Conservation (phyloP, 345 rosid species). For the Citrus mangshanensis region DNA sequence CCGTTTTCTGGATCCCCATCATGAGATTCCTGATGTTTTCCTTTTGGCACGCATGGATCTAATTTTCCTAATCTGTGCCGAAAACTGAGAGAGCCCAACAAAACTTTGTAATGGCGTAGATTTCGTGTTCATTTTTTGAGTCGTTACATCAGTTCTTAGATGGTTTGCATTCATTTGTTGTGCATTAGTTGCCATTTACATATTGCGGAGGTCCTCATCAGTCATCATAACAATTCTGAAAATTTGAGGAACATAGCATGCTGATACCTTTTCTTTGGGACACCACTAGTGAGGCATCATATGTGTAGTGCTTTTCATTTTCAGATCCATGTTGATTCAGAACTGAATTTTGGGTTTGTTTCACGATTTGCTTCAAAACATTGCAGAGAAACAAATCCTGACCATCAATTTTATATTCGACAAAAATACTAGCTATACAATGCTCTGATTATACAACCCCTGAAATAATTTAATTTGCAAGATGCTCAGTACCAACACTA, state of each 20-base stretch:
- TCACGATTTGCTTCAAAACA: neutral
- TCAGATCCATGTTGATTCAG: neutral
- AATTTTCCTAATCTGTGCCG: neutral
- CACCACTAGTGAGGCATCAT: neutral
- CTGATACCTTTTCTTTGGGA: neutral
- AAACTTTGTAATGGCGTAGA: neutral
- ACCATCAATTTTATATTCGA: neutral
- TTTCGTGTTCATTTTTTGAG: neutral
- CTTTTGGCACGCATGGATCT: neutral
- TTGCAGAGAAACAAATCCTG: neutral
- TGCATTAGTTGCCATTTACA: neutral
- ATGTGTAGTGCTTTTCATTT: neutral
- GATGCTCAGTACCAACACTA: neutral
- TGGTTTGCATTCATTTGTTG: neutral
- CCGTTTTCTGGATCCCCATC: neutral
- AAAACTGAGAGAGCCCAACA: neutral
- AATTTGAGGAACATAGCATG: neutral
- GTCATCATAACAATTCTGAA: neutral
- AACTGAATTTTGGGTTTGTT: neutral
- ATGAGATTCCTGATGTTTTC: neutral
- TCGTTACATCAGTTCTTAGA: neutral
- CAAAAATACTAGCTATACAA: neutral
- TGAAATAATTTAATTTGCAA: neutral
- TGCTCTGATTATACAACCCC: neutral
- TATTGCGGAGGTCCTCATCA: neutral